Evolutionary conservation across 129 eudicot genomes (phyloP).

Genomic region (Flaveria brownii): DNA sequence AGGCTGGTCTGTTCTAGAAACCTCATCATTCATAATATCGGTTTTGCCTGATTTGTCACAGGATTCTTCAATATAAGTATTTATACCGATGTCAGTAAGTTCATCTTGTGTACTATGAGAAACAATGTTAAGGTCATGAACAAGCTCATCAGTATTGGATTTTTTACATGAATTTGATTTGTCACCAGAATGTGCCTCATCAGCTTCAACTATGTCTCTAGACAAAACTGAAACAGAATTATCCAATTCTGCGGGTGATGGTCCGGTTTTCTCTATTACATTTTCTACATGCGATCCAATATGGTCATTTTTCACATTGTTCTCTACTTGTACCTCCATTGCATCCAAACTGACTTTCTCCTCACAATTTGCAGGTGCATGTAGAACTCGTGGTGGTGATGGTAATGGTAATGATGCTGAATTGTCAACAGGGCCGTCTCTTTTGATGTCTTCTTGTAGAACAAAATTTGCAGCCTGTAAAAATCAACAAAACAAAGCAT

Average conservation of each 20-base stretch:
- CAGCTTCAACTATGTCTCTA: slow-evolving; percentile 20
- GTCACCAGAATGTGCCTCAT: slow-evolving; percentile 32
- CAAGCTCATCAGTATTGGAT: slow-evolving; percentile 29
- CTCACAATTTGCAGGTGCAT: slow-evolving; percentile 35
- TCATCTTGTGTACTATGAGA: slow-evolving; percentile 34
- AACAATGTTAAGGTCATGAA: slow-evolving; percentile 35
- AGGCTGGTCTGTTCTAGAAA: slow-evolving; percentile 40
- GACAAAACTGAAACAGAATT: slow-evolving; percentile 23
- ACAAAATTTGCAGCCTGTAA: slow-evolving; percentile 45
- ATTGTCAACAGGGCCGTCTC: slow-evolving; percentile 31
- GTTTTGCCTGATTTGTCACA: slow-evolving; percentile 27
- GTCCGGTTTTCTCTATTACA: slow-evolving; percentile 45
- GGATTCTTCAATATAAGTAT: slow-evolving; percentile 31
- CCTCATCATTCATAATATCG: slow-evolving; percentile 29
- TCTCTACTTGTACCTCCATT: slow-evolving; percentile 38
- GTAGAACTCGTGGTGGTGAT: slow-evolving; percentile 14
- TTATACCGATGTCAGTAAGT: neutral
- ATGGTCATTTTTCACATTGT: slow-evolving; percentile 45
- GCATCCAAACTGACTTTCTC: slow-evolving; percentile 34
- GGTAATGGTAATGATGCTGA: slow-evolving; percentile 28
- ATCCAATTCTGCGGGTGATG: slow-evolving; percentile 28
- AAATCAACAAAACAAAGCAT: slow-evolving; percentile 19
- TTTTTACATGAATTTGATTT: slow-evolving; percentile 27
- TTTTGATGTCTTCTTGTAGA: slow-evolving; percentile 32
- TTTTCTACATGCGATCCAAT: slow-evolving; percentile 47